Base-by-base conservation (phyloP, 345 rosid species). In the Eucalyptus paniculata region DNA sequence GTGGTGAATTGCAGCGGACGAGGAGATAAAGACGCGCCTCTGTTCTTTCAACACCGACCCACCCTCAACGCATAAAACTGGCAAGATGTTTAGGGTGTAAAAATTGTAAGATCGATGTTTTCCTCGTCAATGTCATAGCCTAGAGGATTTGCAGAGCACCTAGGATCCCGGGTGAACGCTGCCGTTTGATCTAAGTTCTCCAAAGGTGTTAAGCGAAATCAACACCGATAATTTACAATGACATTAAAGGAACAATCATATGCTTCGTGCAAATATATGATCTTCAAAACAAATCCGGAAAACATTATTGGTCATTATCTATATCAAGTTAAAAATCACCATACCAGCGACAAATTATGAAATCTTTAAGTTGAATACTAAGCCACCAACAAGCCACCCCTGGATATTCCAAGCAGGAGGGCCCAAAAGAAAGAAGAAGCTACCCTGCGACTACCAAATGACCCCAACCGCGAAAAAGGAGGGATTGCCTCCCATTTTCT, bases 1-100 rank as follows among this genome's bases (percentile, higher is more conserved):
- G 93, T 96, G 3, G 96, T 96, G 12, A 97, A 94, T 56, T 90
- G 94, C 77, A 97, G 98, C 53, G 99, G 98, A 4, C 92, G 95
- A 4, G 99, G 99, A 7, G 96, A 96, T 47, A 96, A 96, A 91
- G 99, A 97, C 88, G 94, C 91, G 9, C 86, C 92, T 32, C 40
- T 53, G 12, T 91, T 89, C 83, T 86, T 91, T 87, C 67, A 88
- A 24, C 83, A 88, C 90, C 54, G 45, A 12, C 87, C 72, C 62
- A 49, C 87, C 88, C 49, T 28, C 72, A 4, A 72, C 82, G 45
- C 45, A 37, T 10, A 72, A 72, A 34, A 72, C 82, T 72, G 2
- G 26, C 28, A 2, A 37, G 5, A 24, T 40, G 16, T 37, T 0
- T 77, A 6, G 15, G 42, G 24, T 4, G 42, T 6, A 5, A 44